Evolutionary conservation across 192 early-diverging fungal genomes (phyloP), one percentile per base, ranked within the genome.

Genomic region (Mortierella antarctica): DNA sequence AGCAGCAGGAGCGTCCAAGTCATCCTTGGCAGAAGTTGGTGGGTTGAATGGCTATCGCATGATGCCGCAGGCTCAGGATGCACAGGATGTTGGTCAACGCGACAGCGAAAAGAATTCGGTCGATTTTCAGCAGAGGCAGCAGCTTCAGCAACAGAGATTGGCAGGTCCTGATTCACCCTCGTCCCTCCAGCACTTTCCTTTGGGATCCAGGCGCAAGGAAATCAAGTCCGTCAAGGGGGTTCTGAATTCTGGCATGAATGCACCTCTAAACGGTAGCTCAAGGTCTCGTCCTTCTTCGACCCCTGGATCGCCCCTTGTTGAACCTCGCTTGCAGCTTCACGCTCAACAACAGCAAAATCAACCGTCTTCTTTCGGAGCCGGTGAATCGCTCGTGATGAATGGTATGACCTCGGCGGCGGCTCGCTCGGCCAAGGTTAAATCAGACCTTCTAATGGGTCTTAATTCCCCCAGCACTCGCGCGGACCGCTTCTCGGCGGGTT

Each of bases 171-270:
- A 72, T 17, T 80, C 77, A 1, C 70, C 77, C 15, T 80, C 77
- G 1, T 68, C 77, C 1, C 55, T 80, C 5, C 77, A 80, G 47
- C 64, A 68, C 47, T 63, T 80, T 50, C 77, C 77, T 39, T 23
- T 72, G 21, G 77, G 77, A 3, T 80, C 77, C 15, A 80, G 68
- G 65, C 63, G 77, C 40, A 80, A 80, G 60, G 77, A 80, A 21
- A 80, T 80, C 40, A 80, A 80, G 44, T 80, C 77, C 20, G 77
- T 80, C 54, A 80, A 80, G 42, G 77, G 77, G 11, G 70, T 80
- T n/a, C 31, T 80, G 65, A 80, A 80, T 50, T 80, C 77, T 50
- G 77, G 77, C 20, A 72, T 72, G 65, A 80, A 80, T 61, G 77
- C 77, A 1, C 77, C 77, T 44, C 39, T 80, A 23, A 80, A 71